A percentile compares a stretch with the other conserved stretches of the same genome.
phyloP scores from a whole-genome alignment of 2,329 filamentous ascomycete species.

The Tolypocladium tropicale region DNA sequence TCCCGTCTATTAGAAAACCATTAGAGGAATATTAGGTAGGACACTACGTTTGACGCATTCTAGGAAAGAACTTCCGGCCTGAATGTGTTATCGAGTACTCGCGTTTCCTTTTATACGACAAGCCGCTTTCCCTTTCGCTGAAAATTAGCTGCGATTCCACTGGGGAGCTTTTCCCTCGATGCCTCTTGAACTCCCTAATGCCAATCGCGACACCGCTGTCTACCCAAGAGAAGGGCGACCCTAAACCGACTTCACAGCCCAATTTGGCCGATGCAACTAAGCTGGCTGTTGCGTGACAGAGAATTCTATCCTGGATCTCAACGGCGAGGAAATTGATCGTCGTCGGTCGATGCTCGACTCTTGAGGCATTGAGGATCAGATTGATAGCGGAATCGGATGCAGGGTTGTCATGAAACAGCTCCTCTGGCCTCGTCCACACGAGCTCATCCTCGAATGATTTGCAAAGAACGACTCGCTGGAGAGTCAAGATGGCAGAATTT shows the following conservation, averaged over 20 bases:
- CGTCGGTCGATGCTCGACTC: background rate
- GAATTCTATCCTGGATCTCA: background rate
- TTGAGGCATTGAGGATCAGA: background rate
- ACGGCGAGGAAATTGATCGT: background rate
- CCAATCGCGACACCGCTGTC: background rate
- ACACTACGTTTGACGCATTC: no score
- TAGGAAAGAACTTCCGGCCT: no score
- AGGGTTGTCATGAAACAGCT: background rate
- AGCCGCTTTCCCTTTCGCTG: background rate
- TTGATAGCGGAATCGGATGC: background rate
- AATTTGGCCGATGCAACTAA: background rate
- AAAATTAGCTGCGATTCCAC: background rate
- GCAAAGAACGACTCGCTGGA: background rate
- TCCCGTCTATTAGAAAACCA: no score
- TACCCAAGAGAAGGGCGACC: background rate
- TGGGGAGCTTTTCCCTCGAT: background rate
- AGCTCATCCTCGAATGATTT: background rate
- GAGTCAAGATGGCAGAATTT: background rate
- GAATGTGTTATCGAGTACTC: conserved; percentile 30
- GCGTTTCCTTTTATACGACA: background rate
- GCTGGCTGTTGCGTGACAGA: background rate
- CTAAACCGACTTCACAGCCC: background rate
- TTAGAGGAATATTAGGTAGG: no score
- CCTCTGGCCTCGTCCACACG: background rate
- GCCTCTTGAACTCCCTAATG: background rate